Evolutionary conservation across 371 early-diverging fungal genomes (phyloP).

Genomic region (Actinomortierella ambigua): DNA sequence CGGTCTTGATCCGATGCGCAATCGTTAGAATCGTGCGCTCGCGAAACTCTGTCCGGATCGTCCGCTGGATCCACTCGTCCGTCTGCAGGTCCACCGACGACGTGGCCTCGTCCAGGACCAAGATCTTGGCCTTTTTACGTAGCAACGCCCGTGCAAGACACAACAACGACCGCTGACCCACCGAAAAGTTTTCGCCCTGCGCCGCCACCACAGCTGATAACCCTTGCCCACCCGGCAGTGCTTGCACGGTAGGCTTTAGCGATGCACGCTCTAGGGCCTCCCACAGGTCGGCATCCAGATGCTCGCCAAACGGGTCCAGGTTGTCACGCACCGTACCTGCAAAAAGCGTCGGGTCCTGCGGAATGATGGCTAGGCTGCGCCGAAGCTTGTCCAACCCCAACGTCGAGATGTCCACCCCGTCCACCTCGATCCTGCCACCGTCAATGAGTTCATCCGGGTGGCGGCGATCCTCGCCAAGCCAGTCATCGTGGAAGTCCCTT

Average conservation of each 20-base stretch:
- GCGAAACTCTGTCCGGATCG: constrained; percentile 75
- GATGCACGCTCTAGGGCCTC: constrained; percentile 53
- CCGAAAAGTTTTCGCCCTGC: constrained; percentile 57
- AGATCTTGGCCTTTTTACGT: constrained; percentile 54
- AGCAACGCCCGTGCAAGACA: constrained; percentile 80
- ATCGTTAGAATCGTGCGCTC: constrained; percentile 69
- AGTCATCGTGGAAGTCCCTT: too few relatives aligned
- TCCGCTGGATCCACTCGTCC: constrained; percentile 75
- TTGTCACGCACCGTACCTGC: constrained; percentile 67
- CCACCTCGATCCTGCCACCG: constrained; percentile 65
- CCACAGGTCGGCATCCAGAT: constrained; percentile 69
- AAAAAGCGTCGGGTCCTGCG: constrained; percentile 71
- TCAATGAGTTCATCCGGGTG: constrained; percentile 1
- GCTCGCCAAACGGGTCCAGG: constrained; percentile 67
- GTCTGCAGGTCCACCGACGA: constrained; percentile 77
- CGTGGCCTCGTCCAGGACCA: constrained; percentile 84
- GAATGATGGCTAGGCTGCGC: constrained; percentile 66
- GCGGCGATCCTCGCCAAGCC: too few relatives aligned
- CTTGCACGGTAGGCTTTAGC: constrained; percentile 23
- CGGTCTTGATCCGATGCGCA: constrained; percentile 76
- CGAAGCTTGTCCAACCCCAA: constrained; percentile 69
- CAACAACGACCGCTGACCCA: constrained; percentile 84
- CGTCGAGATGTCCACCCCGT: constrained; percentile 65
- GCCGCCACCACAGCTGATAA: constrained; percentile 20
- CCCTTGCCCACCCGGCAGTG: constrained; percentile 45